These are phyloP conservation scores for Pseudopyricularia javanii DNA, from an alignment of 2,329 filamentous ascomycete species.

Conservation along the genomic window DNA sequence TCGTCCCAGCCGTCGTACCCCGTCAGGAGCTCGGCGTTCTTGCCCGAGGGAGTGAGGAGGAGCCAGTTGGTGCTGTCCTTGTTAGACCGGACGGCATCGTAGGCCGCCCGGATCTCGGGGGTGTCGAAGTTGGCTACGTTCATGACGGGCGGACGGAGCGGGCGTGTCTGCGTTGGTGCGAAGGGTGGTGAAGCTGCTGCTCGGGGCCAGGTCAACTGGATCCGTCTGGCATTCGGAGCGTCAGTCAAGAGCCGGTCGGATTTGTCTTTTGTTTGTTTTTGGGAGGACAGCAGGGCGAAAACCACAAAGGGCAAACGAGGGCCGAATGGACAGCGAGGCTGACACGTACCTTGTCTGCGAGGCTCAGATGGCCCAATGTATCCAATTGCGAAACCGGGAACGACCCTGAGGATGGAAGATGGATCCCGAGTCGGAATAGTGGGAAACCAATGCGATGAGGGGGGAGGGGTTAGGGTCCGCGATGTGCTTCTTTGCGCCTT, in stretches of 20 bases:
- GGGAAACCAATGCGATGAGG: too few species aligned
- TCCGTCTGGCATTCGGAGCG: too few species aligned
- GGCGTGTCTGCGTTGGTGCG: neutral
- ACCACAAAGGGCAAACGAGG: neutral
- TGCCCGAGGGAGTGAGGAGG: slow-evolving; percentile 43
- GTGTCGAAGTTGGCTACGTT: slow-evolving; percentile 37
- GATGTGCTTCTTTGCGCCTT: too few species aligned
- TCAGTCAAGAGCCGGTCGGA: too few species aligned
- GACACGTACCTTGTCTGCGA: too few species aligned
- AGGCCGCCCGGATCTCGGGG: slow-evolving; percentile 49
- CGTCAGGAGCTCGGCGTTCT: slow-evolving; percentile 44
- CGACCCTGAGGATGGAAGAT: too few species aligned
- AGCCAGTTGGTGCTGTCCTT: slow-evolving; percentile 56
- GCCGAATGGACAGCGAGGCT: too few species aligned
- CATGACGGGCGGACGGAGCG: neutral
- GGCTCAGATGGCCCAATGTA: too few species aligned
- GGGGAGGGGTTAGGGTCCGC: too few species aligned
- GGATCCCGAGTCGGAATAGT: too few species aligned
- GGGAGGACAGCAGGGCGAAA: neutral
- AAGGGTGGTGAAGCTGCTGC: neutral
- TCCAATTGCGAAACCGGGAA: too few species aligned
- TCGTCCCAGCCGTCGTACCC: slow-evolving; percentile 49
- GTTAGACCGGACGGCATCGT: slow-evolving; percentile 55
- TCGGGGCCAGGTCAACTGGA: neutral
- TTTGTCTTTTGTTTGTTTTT: too few species aligned